These are phyloP conservation scores for Cryptosporidium parvum DNA, from an alignment of 169 alveolate species.

Conservation along the genomic window DNA sequence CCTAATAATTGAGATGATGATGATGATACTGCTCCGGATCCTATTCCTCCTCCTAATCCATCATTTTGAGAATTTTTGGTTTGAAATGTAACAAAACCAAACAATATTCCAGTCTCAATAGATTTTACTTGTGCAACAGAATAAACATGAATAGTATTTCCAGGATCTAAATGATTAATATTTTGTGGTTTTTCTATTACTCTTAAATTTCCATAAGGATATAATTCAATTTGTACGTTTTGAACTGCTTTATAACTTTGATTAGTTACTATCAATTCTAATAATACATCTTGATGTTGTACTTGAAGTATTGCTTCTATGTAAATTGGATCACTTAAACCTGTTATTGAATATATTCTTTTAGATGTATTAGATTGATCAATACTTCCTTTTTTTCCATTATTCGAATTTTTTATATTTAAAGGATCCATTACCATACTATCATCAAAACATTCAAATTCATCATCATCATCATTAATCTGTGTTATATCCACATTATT, in stretches of 20 bases:
- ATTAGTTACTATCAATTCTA: constrained; percentile 89
- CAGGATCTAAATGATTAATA: constrained; percentile 86
- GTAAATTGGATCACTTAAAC: constrained; percentile 93
- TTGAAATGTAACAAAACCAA: constrained; percentile 94
- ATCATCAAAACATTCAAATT: neutral
- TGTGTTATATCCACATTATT: constrained; percentile 78
- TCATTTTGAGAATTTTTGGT: constrained; percentile 78
- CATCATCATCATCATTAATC: constrained; percentile 48
- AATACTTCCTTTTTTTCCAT: neutral
- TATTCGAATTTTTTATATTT: neutral
- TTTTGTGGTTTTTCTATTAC: constrained; percentile 86
- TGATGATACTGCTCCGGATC: neutral
- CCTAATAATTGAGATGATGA: constrained; percentile 36
- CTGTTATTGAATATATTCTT: constrained; percentile 83
- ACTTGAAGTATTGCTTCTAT: constrained; percentile 92
- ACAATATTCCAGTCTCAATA: constrained; percentile 91
- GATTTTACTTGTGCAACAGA: constrained; percentile 85
- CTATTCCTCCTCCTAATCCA: neutral
- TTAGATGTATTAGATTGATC: constrained; percentile 2
- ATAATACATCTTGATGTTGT: constrained; percentile 89
- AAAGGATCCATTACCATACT: neutral
- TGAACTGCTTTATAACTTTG: constrained; percentile 90
- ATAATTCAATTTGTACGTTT: constrained; percentile 90
- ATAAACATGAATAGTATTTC: constrained; percentile 82
- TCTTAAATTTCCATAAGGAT: constrained; percentile 88